phyloP scores from a whole-genome alignment of 225 moss, liverwort and hornwort species.

The Pseudoscleropodium purum region DNA sequence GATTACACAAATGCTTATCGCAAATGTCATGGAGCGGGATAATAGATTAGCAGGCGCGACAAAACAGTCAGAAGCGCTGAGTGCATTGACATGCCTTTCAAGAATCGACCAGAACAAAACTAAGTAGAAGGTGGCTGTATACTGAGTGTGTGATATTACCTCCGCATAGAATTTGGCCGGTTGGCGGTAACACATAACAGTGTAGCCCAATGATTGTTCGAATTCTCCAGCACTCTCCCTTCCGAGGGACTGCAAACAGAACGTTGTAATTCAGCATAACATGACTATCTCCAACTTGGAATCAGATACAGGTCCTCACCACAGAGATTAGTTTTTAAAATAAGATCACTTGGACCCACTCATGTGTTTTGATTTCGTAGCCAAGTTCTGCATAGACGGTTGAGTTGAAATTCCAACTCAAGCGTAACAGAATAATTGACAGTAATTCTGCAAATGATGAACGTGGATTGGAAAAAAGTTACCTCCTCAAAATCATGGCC shows the following conservation, averaged over 20 bases:
- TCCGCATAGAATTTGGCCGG: slow-evolving; percentile 49
- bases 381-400: background rate
- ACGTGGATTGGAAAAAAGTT: background rate
- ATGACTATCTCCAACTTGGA: background rate
- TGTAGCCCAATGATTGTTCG: slow-evolving; percentile 14
- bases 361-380: background rate
- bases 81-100: background rate
- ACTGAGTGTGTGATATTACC: slow-evolving; percentile 4
- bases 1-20: background rate
- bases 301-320: background rate
- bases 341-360: background rate
- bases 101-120: background rate
- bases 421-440: background rate
- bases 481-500: slow-evolving; percentile 66
- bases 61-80: background rate
- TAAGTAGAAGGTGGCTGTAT: background rate
- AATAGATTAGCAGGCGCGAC: background rate
- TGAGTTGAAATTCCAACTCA: background rate
- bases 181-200: slow-evolving; percentile 41
- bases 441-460: background rate
- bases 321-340: background rate
- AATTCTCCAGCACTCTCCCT: slow-evolving; percentile 30
- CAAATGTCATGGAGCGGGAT: background rate
- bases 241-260: slow-evolving; percentile 12
- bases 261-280: background rate